Evolutionary conservation across 106 monocot species (phyloP).

Genomic region (Dioscorea alata): DNA sequence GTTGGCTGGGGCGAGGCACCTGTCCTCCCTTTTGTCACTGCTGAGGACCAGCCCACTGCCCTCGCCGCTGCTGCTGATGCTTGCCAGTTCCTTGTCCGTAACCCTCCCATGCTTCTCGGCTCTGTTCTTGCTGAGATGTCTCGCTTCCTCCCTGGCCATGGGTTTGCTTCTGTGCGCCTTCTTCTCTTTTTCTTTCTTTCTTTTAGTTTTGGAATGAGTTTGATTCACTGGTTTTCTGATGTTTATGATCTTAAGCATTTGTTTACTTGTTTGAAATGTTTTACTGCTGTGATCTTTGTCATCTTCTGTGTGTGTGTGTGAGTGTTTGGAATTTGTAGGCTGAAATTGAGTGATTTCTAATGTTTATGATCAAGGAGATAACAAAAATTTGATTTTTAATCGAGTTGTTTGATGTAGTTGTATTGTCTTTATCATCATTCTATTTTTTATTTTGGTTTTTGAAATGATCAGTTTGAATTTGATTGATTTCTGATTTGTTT

Average conservation of each 20-base stretch:
- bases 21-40: conserved; percentile 72
- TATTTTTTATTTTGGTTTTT: too few species aligned
- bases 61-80: conserved; percentile 25
- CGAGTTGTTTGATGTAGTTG: too few species aligned
- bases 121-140: conserved; percentile 25
- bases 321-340: not conserved
- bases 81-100: conserved; percentile 26
- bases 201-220: not conserved
- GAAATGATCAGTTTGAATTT: too few species aligned
- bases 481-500: not conserved
- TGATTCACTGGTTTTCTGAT: too few species aligned
- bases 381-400: too few species aligned
- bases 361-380: too few species aligned
- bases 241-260: too few species aligned
- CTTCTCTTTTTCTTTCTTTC: not conserved
- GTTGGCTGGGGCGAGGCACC: conserved; percentile 93
- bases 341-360: too few species aligned
- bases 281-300: too few species aligned
- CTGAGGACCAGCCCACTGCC: conserved; percentile 56
- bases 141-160: conserved; percentile 46
- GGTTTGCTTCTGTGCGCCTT: conserved; percentile 55
- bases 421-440: too few species aligned
- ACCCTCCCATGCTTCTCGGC: conserved; percentile 30
- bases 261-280: too few species aligned
- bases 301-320: too few species aligned